Percentiles rank a stretch among this genome's conserved stretches.
These are phyloP conservation scores for Fusarium compactum DNA, from an alignment of 2,329 filamentous ascomycete species.

Conservation along the genomic window DNA sequence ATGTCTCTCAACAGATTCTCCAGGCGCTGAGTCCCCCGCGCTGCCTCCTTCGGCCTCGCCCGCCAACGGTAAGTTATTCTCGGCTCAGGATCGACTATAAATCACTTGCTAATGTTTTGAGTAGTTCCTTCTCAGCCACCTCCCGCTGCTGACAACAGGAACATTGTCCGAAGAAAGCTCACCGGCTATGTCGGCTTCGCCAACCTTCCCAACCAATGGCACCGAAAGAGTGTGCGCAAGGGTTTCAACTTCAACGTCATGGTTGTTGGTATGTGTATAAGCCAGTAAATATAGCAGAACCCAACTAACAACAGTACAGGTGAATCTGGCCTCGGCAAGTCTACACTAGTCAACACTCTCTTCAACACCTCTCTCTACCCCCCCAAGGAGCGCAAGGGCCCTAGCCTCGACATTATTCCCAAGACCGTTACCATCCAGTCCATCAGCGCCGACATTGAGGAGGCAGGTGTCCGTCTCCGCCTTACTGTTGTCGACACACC, in stretches of 20 bases:
- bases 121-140: slow-evolving; percentile 57
- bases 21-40: slow-evolving; percentile 59
- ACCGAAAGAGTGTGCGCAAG: slow-evolving; percentile 99
- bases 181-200: slow-evolving; percentile 99
- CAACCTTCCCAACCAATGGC: slow-evolving; percentile 99
- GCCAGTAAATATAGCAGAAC: neutral
- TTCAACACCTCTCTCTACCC: slow-evolving; percentile 99
- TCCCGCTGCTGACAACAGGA: slow-evolving; percentile 75
- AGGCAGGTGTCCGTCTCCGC: slow-evolving; percentile 96
- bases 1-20: slow-evolving; percentile 56
- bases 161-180: slow-evolving; percentile 98
- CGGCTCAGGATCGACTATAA: too few species aligned
- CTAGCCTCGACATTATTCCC: slow-evolving; percentile 96
- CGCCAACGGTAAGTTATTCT: slow-evolving; percentile 53
- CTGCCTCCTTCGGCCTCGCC: slow-evolving; percentile 57
- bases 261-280: slow-evolving; percentile 86
- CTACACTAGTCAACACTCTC: slow-evolving; percentile 97
- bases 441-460: slow-evolving; percentile 96
- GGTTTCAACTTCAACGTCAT: slow-evolving; percentile 99
- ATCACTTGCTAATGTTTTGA: slow-evolving; percentile 4
- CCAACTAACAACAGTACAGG: slow-evolving; percentile 63
- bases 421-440: slow-evolving; percentile 97
- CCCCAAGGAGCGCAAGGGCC: slow-evolving; percentile 97
- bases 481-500: slow-evolving; percentile 98
- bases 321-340: slow-evolving; percentile 99